These are phyloP conservation scores for Phyllosticta capitalensis DNA, from an alignment of 2,329 filamentous ascomycete genomes.

Conservation along the genomic window DNA sequence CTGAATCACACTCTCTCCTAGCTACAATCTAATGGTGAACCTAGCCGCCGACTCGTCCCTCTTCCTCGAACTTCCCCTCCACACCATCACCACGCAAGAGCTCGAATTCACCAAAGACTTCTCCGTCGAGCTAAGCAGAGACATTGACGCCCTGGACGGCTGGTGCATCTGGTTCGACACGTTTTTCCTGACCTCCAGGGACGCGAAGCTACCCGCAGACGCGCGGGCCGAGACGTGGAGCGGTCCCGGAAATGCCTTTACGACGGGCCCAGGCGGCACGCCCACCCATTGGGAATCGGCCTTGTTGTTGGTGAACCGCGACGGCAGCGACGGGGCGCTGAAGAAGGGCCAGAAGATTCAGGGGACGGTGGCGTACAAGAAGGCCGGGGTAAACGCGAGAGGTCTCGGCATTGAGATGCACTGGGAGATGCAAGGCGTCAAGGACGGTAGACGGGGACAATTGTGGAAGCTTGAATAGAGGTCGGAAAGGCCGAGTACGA, in stretches of 20 bases:
- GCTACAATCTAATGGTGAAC: conserved; percentile 12
- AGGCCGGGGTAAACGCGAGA: conserved; percentile 40
- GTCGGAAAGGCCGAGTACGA: neutral
- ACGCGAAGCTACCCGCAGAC: conserved; percentile 35
- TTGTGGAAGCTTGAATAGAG: conserved; percentile 24
- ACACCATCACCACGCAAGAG: conserved; percentile 61
- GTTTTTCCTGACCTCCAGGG: conserved; percentile 64
- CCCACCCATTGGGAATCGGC: conserved; percentile 90
- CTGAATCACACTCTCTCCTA: neutral
- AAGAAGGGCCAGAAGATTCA: conserved; percentile 50
- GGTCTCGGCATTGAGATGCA: conserved; percentile 31
- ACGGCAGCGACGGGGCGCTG: conserved; percentile 37
- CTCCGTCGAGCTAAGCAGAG: conserved; percentile 48
- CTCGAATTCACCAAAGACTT: conserved; percentile 66
- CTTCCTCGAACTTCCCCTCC: conserved; percentile 69
- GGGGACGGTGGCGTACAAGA: conserved; percentile 62
- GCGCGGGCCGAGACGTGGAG: conserved; percentile 54
- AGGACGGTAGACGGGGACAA: conserved; percentile 17
- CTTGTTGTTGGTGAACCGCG: conserved; percentile 58
- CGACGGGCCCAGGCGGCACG: conserved; percentile 67
- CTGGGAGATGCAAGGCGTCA: conserved; percentile 25
- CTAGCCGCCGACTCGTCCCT: conserved; percentile 42
- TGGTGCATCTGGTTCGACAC: conserved; percentile 92
- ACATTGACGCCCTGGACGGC: conserved; percentile 66
- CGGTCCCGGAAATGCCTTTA: conserved; percentile 60